These are phyloP conservation scores for Musa schizocarpa DNA, from an alignment of 176 grass and related monocot species.

Conservation along the genomic window DNA sequence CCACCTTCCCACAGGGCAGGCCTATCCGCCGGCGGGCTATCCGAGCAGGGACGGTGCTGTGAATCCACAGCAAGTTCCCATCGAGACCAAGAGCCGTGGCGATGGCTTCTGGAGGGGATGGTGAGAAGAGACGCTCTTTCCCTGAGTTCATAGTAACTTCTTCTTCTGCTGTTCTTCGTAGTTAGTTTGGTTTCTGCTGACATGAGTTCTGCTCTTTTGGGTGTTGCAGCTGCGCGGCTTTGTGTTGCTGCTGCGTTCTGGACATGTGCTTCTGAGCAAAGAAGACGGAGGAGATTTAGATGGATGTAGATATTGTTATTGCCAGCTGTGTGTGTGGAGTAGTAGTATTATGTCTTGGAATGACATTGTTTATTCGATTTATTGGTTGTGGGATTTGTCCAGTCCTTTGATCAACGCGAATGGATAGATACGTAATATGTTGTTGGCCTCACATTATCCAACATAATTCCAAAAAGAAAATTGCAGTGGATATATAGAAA, in stretches of 20 bases:
- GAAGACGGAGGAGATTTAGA: background rate
- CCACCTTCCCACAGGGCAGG: background rate
- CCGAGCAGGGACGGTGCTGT: conserved; percentile 25
- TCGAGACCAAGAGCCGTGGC: conserved; percentile 36
- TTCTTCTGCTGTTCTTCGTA: too few species aligned
- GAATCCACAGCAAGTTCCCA: conserved; percentile 29
- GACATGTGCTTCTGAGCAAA: conserved; percentile 34
- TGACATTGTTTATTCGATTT: too few species aligned
- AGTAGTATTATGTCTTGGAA: background rate
- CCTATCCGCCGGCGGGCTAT: conserved; percentile 32
- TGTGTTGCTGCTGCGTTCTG: conserved; percentile 50
- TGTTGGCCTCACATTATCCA: too few species aligned
- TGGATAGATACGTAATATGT: too few species aligned
- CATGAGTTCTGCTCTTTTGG: background rate
- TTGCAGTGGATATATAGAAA: too few species aligned
- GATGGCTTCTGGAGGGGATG: conserved; percentile 63
- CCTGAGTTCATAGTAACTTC: too few species aligned
- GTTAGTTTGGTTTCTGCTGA: background rate
- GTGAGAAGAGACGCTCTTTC: conserved; percentile 18
- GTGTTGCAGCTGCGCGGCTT: conserved; percentile 44
- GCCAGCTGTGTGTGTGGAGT: background rate
- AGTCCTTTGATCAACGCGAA: too few species aligned
- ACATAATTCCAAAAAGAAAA: too few species aligned
- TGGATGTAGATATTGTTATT: background rate
- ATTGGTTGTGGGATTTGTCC: too few species aligned